These are phyloP conservation scores for Blattamonas nauphoetae DNA, from an alignment of 78 protist species.

Conservation along the genomic window DNA sequence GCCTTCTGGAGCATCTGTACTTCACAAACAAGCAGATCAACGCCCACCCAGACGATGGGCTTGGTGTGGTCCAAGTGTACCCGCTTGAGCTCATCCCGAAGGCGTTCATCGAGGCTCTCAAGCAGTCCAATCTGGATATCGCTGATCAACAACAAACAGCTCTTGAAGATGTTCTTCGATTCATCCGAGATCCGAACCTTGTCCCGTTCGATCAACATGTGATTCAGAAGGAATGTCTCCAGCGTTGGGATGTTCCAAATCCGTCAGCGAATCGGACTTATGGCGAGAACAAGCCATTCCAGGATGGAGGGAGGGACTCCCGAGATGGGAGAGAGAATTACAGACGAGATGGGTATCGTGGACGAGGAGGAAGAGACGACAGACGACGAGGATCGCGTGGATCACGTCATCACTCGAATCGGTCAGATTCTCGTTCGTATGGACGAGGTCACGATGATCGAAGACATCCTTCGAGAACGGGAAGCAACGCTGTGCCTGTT, in stretches of 20 bases:
- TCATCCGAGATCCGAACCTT: constrained; percentile 1
- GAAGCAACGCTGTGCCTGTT: too few relatives aligned
- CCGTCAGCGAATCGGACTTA: too few relatives aligned
- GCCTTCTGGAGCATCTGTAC: not conserved
- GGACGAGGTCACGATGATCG: too few relatives aligned
- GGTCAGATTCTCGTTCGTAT: too few relatives aligned
- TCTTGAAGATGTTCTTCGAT: not conserved
- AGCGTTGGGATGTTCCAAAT: not conserved
- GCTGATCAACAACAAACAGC: not conserved
- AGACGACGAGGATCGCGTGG: too few relatives aligned
- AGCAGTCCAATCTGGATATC: not conserved
- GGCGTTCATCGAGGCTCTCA: not conserved
- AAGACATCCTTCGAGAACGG: too few relatives aligned
- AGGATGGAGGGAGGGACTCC: too few relatives aligned
- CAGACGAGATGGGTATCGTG: too few relatives aligned
- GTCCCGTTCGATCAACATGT: not conserved
- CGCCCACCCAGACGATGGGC: not conserved
- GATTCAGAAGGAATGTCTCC: not conserved
- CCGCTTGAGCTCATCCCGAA: not conserved
- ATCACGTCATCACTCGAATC: too few relatives aligned
- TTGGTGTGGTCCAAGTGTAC: not conserved
- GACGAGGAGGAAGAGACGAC: too few relatives aligned
- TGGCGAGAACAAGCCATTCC: too few relatives aligned
- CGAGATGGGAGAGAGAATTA: too few relatives aligned
- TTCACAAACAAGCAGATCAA: not conserved